Evolutionary conservation across 192 early-diverging fungal genomes (phyloP).

Genomic region (Chytriomyces hyalinus): DNA sequence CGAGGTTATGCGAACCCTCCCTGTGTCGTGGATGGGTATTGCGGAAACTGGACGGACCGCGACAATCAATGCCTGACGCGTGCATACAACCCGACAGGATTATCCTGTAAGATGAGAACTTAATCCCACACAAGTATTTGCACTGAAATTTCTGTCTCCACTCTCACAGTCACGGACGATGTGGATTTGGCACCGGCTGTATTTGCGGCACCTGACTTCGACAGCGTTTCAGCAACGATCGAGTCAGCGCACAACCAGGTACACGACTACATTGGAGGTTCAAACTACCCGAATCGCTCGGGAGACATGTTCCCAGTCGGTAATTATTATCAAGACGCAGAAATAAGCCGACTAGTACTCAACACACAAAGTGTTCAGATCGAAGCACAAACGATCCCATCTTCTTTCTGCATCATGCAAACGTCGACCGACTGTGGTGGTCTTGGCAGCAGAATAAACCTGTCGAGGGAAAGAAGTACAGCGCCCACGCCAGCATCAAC

Average conservation of each 20-base stretch:
- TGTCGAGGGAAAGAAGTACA: neutral
- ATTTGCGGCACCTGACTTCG: slow-evolving; percentile 13
- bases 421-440: slow-evolving; percentile 51
- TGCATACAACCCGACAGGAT: neutral
- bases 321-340: too few species aligned
- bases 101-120: too few species aligned
- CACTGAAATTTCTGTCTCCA: slow-evolving; percentile 1
- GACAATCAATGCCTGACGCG: slow-evolving; percentile 12
- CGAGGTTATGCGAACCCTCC: neutral
- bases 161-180: slow-evolving; percentile 7
- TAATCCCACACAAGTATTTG: too few species aligned
- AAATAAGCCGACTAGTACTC: too few species aligned
- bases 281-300: slow-evolving; percentile 56
- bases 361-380: slow-evolving; percentile 22
- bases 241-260: slow-evolving; percentile 43
- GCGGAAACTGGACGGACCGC: neutral
- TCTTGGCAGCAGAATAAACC: slow-evolving; percentile 17
- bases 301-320: slow-evolving; percentile 48
- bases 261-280: slow-evolving; percentile 55
- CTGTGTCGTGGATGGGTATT: neutral
- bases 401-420: slow-evolving; percentile 71
- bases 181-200: neutral
- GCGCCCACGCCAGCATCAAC: neutral
- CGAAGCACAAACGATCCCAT: slow-evolving; percentile 59
- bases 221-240: slow-evolving; percentile 43